phyloP scores from a whole-genome alignment of 805 yeast species.

The Pichia phayaonensis region DNA sequence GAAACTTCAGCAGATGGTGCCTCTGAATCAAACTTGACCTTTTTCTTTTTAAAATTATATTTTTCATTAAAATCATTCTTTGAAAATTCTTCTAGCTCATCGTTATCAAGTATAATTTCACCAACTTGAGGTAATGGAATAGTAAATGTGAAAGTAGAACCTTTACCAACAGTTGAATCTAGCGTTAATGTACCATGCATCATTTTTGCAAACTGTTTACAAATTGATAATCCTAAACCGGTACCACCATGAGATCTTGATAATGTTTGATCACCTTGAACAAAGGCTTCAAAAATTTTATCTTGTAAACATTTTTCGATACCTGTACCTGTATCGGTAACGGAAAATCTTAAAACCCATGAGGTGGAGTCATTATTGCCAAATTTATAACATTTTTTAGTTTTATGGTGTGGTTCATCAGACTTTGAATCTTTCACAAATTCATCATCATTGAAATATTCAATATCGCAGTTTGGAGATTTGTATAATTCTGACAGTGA shows the following conservation, averaged over 20 bases:
- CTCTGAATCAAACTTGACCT: conserved; percentile 32
- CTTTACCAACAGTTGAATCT: conserved; percentile 68
- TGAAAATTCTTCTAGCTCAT: conserved; percentile 34
- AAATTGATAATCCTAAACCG: conserved; percentile 84
- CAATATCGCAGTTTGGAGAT: conserved; percentile 12
- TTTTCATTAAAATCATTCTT: conserved; percentile 62
- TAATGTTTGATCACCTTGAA: conserved; percentile 92
- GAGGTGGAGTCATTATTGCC: conserved; percentile 13
- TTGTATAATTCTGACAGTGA: conserved; percentile 36
- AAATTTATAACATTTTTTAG: conserved; percentile 15
- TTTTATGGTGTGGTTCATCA: conserved; percentile 14
- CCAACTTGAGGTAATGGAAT: conserved; percentile 68
- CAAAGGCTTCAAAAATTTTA: conserved; percentile 90
- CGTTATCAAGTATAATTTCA: conserved; percentile 33
- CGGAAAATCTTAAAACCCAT: conserved; percentile 65
- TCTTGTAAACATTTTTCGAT: conserved; percentile 75
- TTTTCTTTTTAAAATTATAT: conserved; percentile 36
- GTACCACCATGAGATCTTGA: conserved; percentile 94
- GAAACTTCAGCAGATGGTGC: conserved; percentile 3
- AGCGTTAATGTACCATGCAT: conserved; percentile 78
- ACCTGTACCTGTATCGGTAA: conserved; percentile 91
- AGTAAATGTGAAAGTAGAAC: conserved; percentile 75
- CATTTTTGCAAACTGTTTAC: conserved; percentile 82
- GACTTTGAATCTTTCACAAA: conserved; percentile 15
- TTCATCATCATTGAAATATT: conserved; percentile 16